Evolutionary conservation across 1,284 basidiomycete species (phyloP).

Genomic region (Papiliotrema flavescens): DNA sequence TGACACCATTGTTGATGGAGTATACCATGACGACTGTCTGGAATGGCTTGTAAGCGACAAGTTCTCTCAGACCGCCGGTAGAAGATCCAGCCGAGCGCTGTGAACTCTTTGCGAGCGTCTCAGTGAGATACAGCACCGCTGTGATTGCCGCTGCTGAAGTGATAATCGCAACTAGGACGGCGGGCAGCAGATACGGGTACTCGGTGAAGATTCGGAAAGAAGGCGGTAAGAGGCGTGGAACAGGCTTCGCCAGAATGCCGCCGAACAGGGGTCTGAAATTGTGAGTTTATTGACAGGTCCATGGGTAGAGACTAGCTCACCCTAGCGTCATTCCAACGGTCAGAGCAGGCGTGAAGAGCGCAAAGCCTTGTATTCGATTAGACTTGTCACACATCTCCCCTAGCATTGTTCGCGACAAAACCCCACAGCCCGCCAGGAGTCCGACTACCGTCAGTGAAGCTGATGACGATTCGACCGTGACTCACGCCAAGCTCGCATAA

Average conservation of each 20-base stretch:
- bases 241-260: conserved; percentile 36
- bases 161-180: conserved; percentile 22
- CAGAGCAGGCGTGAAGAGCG: conserved; percentile 36
- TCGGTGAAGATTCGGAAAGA: conserved; percentile 23
- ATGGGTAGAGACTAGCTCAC: conserved; percentile 19
- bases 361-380: conserved; percentile 39
- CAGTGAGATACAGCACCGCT: conserved; percentile 28
- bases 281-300: no score
- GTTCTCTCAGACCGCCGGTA: conserved; percentile 13
- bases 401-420: conserved; percentile 37
- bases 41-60: conserved; percentile 27
- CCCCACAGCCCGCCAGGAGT: conserved; percentile 35
- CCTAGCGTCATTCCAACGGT: conserved; percentile 34
- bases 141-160: conserved; percentile 19
- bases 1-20: conserved; percentile 29
- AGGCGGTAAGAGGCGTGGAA: conserved; percentile 24
- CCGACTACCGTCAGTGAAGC: conserved; percentile 19
- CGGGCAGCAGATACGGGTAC: conserved; percentile 40
- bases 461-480: neutral
- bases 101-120: conserved; percentile 26
- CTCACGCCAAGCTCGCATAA: conserved; percentile 27
- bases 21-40: conserved; percentile 33
- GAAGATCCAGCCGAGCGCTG: conserved; percentile 4
- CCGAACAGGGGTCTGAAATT: conserved; percentile 31
- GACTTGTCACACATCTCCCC: conserved; percentile 40